Evolutionary conservation across 2,329 filamentous ascomycete species (phyloP).

Genomic region (Acrodontium crateriforme): DNA sequence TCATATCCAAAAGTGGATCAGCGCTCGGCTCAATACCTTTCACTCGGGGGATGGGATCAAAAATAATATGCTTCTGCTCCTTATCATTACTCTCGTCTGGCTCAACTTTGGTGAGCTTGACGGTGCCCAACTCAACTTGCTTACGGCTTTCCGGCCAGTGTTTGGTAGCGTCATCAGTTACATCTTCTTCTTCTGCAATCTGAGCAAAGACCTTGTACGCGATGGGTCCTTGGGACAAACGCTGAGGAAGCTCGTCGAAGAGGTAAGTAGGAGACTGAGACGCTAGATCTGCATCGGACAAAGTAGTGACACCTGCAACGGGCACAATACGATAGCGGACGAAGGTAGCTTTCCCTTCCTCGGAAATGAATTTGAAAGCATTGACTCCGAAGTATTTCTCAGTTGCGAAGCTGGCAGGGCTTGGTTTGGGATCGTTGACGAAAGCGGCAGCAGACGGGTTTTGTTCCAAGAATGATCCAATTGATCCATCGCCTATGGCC

Average conservation of each 20-base stretch:
- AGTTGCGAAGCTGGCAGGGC: constrained; percentile 34
- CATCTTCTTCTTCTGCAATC: constrained; percentile 35
- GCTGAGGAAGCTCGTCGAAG: constrained; percentile 33
- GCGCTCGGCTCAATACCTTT: constrained; percentile 38
- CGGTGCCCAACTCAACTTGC: constrained; percentile 37
- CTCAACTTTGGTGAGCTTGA: constrained; percentile 31
- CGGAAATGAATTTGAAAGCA: constrained; percentile 34
- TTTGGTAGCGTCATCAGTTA: constrained; percentile 34
- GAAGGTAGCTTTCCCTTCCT: constrained; percentile 29
- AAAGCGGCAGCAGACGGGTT: constrained; percentile 37
- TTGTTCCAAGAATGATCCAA: constrained; percentile 30
- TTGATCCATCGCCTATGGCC: constrained; percentile 25
- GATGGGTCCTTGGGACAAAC: constrained; percentile 25
- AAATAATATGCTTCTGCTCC: constrained; percentile 41
- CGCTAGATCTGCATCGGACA: constrained; percentile 27
- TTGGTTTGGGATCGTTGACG: constrained; percentile 36
- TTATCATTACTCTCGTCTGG: constrained; percentile 21
- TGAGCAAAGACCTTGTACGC: constrained; percentile 38
- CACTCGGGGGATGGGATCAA: constrained; percentile 44
- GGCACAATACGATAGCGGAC: constrained; percentile 39
- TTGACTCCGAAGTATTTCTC: constrained; percentile 37
- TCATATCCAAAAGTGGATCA: constrained; percentile 43
- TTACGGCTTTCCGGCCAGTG: constrained; percentile 40
- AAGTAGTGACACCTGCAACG: constrained; percentile 23
- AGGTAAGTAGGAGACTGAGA: constrained; percentile 32